Percentiles rank a stretch among this genome's conserved stretches.
Evolutionary conservation across 1,284 basidiomycete genomes (phyloP).

Genomic region (Tilletiopsis washingtonensis): DNA sequence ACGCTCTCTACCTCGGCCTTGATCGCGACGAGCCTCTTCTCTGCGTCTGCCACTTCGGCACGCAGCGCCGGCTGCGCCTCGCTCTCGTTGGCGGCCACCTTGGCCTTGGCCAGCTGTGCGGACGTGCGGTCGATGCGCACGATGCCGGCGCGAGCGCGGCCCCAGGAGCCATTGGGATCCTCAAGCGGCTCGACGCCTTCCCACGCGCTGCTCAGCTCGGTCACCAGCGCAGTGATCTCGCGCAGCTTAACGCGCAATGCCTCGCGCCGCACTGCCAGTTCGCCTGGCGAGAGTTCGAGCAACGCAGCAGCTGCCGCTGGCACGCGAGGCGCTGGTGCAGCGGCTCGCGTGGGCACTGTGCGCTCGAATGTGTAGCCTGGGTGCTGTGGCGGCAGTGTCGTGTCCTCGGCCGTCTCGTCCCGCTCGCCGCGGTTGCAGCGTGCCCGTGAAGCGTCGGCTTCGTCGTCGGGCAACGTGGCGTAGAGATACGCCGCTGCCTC

Average conservation of each 20-base stretch:
- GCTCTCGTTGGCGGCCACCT: background rate
- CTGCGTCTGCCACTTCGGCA: constrained; percentile 16
- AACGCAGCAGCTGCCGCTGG: background rate
- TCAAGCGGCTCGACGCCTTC: constrained; percentile 28
- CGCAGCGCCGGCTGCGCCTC: constrained; percentile 6
- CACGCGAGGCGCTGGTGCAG: background rate
- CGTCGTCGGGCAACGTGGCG: constrained; percentile 52
- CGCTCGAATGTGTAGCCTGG: constrained; percentile 28
- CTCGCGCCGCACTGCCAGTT: background rate
- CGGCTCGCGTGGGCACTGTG: background rate
- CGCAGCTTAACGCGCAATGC: background rate
- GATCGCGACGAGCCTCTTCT: constrained; percentile 19
- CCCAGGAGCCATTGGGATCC: constrained; percentile 31
- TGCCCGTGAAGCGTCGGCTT: constrained; percentile 55
- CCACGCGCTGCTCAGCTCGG: constrained; percentile 1
- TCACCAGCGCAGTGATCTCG: background rate
- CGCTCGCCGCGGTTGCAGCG: constrained; percentile 10
- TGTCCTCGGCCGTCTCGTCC: constrained; percentile 25
- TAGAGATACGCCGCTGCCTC: constrained; percentile 61
- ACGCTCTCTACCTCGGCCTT: constrained; percentile 11
- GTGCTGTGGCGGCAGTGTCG: constrained; percentile 25
- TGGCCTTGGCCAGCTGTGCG: background rate
- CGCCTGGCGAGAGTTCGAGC: background rate
- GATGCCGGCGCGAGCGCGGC: constrained; percentile 21
- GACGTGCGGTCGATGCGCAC: constrained; percentile 37